Conservation (phyloP, 129 eudicot genomes). For the Arctium minus region DNA sequence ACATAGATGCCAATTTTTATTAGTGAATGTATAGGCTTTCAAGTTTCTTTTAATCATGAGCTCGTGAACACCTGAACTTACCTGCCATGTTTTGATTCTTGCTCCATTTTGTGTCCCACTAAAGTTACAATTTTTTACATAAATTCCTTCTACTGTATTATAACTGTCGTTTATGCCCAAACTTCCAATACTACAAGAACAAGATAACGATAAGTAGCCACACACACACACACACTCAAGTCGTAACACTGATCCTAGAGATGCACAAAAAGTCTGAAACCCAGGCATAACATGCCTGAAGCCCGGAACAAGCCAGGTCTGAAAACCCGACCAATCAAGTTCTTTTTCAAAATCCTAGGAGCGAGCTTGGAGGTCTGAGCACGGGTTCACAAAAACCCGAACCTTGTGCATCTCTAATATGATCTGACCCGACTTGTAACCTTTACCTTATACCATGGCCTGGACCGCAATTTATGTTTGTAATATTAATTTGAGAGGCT, state of each 20-base stretch:
- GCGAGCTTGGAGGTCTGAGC: not conserved
- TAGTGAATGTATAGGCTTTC: not conserved
- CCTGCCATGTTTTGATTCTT: conserved; percentile 79
- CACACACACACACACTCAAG: not conserved
- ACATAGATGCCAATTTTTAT: not conserved
- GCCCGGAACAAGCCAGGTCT: not conserved
- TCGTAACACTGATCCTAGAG: not conserved
- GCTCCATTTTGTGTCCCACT: conserved; percentile 43
- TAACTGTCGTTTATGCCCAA: conserved; percentile 35
- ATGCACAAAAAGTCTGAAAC: not conserved
- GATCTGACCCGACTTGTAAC: not conserved
- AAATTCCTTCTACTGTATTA: conserved; percentile 26
- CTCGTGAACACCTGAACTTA: not conserved
- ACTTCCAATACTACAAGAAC: conserved; percentile 47
- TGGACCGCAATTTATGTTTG: conserved; percentile 27
- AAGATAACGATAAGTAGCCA: not conserved
- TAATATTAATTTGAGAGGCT: conserved; percentile 29
- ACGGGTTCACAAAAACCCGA: not conserved
- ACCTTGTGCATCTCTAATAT: not conserved
- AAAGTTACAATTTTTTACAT: conserved; percentile 27
- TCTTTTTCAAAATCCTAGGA: not conserved
- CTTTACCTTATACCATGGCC: conserved; percentile 46
- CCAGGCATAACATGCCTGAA: not conserved
- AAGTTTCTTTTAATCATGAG: not conserved
- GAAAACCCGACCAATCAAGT: not conserved